These are phyloP conservation scores for Clausena lansium DNA, from an alignment of 345 rosid species.

Conservation along the genomic window DNA sequence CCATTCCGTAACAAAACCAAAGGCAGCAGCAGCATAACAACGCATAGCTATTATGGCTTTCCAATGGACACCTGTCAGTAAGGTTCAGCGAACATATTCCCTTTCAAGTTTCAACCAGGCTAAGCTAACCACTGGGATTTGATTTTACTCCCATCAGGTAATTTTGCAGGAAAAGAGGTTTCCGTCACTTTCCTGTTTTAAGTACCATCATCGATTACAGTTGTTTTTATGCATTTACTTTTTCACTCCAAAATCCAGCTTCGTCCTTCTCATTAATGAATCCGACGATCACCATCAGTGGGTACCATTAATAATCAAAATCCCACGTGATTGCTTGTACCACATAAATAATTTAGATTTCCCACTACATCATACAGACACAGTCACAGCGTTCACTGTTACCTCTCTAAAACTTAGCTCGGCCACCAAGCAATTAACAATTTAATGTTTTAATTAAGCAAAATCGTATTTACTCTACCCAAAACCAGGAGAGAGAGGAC, in stretches of 20 bases:
- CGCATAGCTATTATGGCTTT: constrained; percentile 5
- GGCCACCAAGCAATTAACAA: too few species aligned
- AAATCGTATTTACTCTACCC: neutral
- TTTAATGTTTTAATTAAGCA: neutral
- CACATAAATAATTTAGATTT: constrained; percentile 14
- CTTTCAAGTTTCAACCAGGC: neutral
- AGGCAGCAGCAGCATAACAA: too few species aligned
- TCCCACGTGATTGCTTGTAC: constrained; percentile 26
- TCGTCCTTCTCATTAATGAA: neutral
- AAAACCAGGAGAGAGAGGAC: too few species aligned
- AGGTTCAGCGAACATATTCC: constrained; percentile 21
- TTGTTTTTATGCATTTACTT: neutral
- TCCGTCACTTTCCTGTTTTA: constrained; percentile 12
- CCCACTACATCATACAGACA: neutral
- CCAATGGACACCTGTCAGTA: constrained; percentile 24
- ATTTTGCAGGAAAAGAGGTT: constrained; percentile 4
- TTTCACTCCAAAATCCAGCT: constrained; percentile 1
- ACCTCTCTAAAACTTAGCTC: neutral
- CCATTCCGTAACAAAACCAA: neutral
- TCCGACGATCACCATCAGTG: constrained; percentile 15
- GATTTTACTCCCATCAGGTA: constrained; percentile 15
- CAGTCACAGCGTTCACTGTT: neutral
- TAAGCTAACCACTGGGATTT: neutral
- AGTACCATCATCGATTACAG: neutral
- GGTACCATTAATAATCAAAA: constrained; percentile 4